A percentile compares a stretch with the other conserved stretches of the same genome.
Evolutionary conservation across 352 stramenopile genomes (phyloP).

Genomic region (Phytopythium helicoides): DNA sequence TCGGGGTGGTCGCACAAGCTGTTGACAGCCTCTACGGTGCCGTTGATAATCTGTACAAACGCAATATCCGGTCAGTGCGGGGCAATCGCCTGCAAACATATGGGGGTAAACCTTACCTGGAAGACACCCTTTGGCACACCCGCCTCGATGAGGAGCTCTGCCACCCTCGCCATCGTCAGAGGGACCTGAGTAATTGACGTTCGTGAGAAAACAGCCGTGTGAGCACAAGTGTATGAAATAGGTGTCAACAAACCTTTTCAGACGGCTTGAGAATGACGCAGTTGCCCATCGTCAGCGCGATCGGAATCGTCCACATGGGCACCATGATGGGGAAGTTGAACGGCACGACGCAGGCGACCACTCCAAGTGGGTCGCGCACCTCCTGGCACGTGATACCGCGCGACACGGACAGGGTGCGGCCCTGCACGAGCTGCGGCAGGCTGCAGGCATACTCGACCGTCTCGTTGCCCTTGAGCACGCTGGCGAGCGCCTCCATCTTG

Average conservation of each 20-base stretch:
- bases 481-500: conserved; percentile 94
- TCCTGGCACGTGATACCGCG: conserved; percentile 93
- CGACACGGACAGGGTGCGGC: conserved; percentile 84
- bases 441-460: conserved; percentile 97
- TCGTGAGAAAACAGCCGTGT: neutral
- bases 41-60: conserved; percentile 89
- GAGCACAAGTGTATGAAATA: neutral
- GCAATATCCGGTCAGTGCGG: conserved; percentile 1
- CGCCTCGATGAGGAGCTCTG: conserved; percentile 87
- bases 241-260: conserved; percentile 86
- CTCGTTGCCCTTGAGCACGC: conserved; percentile 97
- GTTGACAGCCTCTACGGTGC: conserved; percentile 87
- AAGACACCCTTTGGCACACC: conserved; percentile 95
- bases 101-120: conserved; percentile 48
- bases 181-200: conserved; percentile 46
- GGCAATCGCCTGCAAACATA: no score
- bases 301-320: conserved; percentile 97
- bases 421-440: conserved; percentile 90
- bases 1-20: conserved; percentile 91
- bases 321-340: conserved; percentile 99
- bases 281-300: conserved; percentile 96
- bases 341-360: conserved; percentile 92
- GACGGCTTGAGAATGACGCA: conserved; percentile 97
- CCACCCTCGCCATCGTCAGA: conserved; percentile 90
- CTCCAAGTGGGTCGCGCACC: conserved; percentile 89